Base-by-base conservation (phyloP, 2,329 filamentous ascomycete genomes). In the Ploettnerulaceae sp. region DNA sequence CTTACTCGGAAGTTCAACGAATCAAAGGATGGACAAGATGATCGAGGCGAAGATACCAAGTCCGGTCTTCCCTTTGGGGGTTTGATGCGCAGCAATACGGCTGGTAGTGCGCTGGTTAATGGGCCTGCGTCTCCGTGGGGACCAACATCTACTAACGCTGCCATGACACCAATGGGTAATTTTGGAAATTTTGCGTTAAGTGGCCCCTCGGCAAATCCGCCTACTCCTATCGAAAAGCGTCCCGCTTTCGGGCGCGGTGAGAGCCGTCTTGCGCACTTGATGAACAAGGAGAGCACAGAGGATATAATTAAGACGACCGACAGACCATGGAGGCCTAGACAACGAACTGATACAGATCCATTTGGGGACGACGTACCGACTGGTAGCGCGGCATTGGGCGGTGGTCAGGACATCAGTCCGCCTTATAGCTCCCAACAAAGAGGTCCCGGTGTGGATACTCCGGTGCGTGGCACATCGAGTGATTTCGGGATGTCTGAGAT, bases 141-240 rank as follows among this genome's bases (percentile, higher is more conserved):
- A 20, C 56, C 65, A 14, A 57, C 67, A 6, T 59, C 61, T 3
- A 37, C 53, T 7, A 84, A 79, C 77, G 71, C 82, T 33, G 76
- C 79, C 9, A 80, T 86, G 57, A 76, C 82, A 5, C 79, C 82
- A 2, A 86, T 90, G 73, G 89, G 91, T 25, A 83, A 83, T 17
- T 98, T 98, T 67, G 91, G 91, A 8, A 93, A 82, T 60, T 97
- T 97, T 66, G 83, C 86, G n/a, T 66, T 94, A 42, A 70, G 69
- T 9, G 67, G 64, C 28, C 67, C 70, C 37, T 67, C 77, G 3
- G 69, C 72, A 22, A 73, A 75, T 25, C 71, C 77, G 14, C 68
- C 76, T 5, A 72, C 79, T 22, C 67, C 73, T 6, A 71, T 75
- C 3, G 88, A 95, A 45, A 95, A 93, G 69, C 81, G 86, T 57